These are phyloP conservation scores for Phaeosphaeriaceae sp. DNA, from an alignment of 2,329 filamentous ascomycete genomes.

Conservation along the genomic window DNA sequence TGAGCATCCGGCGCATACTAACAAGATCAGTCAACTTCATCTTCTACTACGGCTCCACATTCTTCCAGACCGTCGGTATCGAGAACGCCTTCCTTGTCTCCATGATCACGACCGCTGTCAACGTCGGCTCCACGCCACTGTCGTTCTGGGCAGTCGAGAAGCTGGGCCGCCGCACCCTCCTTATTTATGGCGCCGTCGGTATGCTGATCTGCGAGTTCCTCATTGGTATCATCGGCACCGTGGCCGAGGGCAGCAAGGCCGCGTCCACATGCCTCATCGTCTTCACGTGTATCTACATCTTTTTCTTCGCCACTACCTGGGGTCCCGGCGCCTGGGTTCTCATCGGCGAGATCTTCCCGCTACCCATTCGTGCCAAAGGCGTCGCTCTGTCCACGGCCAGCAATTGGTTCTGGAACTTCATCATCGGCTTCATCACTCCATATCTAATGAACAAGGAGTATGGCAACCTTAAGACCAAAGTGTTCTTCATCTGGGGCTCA, in stretches of 20 bases:
- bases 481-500: constrained; percentile 63
- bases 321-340: constrained; percentile 75
- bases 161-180: constrained; percentile 79
- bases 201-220: constrained; percentile 91
- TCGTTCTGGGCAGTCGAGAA: constrained; percentile 88
- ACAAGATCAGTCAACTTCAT: constrained; percentile 73
- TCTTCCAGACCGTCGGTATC: constrained; percentile 72
- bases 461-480: constrained; percentile 66
- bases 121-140: constrained; percentile 82
- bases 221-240: constrained; percentile 71
- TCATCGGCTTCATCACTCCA: constrained; percentile 63
- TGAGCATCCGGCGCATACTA: neutral
- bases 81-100: constrained; percentile 81
- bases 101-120: constrained; percentile 86
- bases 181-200: constrained; percentile 78
- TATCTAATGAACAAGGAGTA: constrained; percentile 73
- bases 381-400: constrained; percentile 85
- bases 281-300: constrained; percentile 92
- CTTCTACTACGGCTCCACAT: constrained; percentile 20
- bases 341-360: constrained; percentile 89
- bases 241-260: constrained; percentile 53
- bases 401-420: constrained; percentile 77
- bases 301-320: constrained; percentile 91
- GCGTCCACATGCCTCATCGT: constrained; percentile 69
- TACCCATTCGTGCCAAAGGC: constrained; percentile 86